Evolutionary conservation across 495 filamentous ascomycete genomes (phyloP).

Genomic region (Penicillium nucicola): DNA sequence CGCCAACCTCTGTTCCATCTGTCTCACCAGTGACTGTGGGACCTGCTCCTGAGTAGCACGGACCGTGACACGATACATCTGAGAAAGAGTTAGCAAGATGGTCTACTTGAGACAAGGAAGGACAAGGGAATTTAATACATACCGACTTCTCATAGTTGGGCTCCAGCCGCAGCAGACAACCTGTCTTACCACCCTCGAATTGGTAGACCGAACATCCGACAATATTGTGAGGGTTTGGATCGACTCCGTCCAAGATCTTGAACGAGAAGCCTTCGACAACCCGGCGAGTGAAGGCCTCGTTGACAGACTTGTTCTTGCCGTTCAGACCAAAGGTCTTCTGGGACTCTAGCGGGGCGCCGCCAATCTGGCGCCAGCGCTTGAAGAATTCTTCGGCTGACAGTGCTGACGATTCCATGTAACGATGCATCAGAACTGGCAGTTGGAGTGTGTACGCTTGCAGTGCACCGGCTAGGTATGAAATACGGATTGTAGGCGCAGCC

Average conservation of each 20-base stretch:
- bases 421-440: conserved; percentile 83
- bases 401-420: conserved; percentile 91
- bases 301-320: conserved; percentile 48
- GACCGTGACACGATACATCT: conserved; percentile 96
- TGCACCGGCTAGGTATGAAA: conserved; percentile 90
- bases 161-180: conserved; percentile 89
- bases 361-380: conserved; percentile 98
- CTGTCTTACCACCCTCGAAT: conserved; percentile 79
- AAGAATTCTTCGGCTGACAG: conserved; percentile 91
- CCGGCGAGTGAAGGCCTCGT: conserved; percentile 56
- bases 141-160: conserved; percentile 91
- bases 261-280: conserved; percentile 80
- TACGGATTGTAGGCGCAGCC: conserved; percentile 84
- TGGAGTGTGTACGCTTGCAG: conserved; percentile 90
- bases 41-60: conserved; percentile 89
- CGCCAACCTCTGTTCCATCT: conserved; percentile 80
- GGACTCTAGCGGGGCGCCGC: conserved; percentile 77
- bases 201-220: conserved; percentile 94
- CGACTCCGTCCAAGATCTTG: conserved; percentile 80
- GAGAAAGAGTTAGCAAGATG: conserved; percentile 8
- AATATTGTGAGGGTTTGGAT: conserved; percentile 88
- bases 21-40: conserved; percentile 72
- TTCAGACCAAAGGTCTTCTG: conserved; percentile 76
- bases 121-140: conserved; percentile 10
- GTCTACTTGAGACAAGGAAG: not conserved